A percentile compares a stretch with the other conserved stretches of the same genome.
These are phyloP conservation scores for Starmerella potacharoeniae DNA, from an alignment of 805 yeast species.

Conservation along the genomic window DNA sequence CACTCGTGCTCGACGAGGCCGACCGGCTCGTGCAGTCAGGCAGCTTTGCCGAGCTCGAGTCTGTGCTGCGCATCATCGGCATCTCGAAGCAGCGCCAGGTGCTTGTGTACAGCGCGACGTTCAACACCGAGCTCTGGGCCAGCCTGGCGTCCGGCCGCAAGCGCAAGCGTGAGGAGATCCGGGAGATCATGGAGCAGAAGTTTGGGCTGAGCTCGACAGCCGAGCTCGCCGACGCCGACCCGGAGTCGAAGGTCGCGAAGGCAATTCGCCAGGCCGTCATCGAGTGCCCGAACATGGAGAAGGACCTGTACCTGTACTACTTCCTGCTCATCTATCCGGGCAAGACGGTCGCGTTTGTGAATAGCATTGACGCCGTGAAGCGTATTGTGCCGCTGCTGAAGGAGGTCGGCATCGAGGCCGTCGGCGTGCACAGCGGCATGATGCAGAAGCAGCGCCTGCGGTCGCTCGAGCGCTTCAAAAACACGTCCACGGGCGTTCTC, in stretches of 20 bases:
- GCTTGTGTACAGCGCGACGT: conserved; percentile 67
- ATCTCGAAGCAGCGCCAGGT: conserved; percentile 59
- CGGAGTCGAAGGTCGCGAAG: conserved; percentile 64
- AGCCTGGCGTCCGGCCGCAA: conserved; percentile 40
- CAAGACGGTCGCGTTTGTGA: conserved; percentile 79
- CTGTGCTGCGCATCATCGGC: conserved; percentile 55
- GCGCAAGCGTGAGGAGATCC: conserved; percentile 41
- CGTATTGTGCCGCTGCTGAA: conserved; percentile 66
- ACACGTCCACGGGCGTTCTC: conserved; percentile 40
- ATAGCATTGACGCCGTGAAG: conserved; percentile 90
- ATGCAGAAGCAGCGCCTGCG: conserved; percentile 84
- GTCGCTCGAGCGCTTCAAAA: conserved; percentile 67
- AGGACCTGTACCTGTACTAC: conserved; percentile 83
- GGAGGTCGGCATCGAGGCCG: conserved; percentile 51
- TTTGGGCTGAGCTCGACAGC: conserved; percentile 63
- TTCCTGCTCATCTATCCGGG: conserved; percentile 81
- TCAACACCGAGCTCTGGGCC: conserved; percentile 67
- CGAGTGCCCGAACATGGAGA: conserved; percentile 81
- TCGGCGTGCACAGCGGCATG: conserved; percentile 88
- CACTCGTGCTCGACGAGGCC: conserved; percentile 82
- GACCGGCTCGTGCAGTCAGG: conserved; percentile 92
- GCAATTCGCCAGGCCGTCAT: conserved; percentile 73
- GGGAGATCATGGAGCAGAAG: conserved; percentile 54
- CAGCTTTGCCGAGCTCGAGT: conserved; percentile 86
- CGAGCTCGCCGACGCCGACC: conserved; percentile 69